Conservation (phyloP, 208 protist genomes). For the Dictyostelium gargantuum region DNA sequence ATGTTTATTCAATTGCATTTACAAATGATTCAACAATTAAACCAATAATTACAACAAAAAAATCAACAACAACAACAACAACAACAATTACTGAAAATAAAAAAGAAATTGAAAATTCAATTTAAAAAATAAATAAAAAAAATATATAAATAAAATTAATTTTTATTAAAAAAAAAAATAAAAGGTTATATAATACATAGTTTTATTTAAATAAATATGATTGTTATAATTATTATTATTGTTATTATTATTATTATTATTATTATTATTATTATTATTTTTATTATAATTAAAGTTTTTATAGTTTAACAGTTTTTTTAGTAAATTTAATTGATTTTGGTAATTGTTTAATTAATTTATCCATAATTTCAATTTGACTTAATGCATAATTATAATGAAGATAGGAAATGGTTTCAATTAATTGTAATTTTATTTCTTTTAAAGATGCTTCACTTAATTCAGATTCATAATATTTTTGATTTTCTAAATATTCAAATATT, state of each 20-base stretch:
- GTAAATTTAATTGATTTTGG: background rate
- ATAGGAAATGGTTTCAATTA: background rate
- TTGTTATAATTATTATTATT: background rate
- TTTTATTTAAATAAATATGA: no score
- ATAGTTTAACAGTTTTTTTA: background rate
- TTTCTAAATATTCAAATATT: background rate
- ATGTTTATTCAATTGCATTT: constrained; percentile 59
- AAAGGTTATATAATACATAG: no score
- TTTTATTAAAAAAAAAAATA: no score
- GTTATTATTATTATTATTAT: background rate
- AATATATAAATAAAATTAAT: background rate
- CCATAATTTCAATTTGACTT: background rate
- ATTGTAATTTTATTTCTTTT: background rate
- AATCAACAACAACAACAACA: background rate
- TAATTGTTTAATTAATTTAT: background rate
- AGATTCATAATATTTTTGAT: background rate
- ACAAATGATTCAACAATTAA: background rate
- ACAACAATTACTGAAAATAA: background rate
- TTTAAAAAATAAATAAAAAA: background rate
- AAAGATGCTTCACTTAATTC: no score
- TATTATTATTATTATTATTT: no score
- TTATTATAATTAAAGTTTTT: no score
- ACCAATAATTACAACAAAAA: background rate
- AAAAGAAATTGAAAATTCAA: background rate
- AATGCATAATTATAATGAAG: background rate